These are phyloP conservation scores for Talaromyces sp. DNA, from an alignment of 2,329 filamentous ascomycete species.

Conservation along the genomic window DNA sequence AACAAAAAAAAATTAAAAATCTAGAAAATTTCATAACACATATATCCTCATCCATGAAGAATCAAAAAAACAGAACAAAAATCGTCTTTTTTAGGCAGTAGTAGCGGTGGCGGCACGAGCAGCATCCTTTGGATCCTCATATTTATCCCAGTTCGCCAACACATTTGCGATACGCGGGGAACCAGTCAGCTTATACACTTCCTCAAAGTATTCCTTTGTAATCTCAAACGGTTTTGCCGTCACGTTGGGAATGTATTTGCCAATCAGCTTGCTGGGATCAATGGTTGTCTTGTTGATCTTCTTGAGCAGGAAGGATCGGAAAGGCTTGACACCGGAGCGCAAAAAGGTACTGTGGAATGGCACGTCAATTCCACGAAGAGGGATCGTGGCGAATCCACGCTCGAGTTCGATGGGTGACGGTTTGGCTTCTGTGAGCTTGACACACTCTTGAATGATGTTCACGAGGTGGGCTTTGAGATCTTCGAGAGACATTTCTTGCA, in stretches of 20 bases:
- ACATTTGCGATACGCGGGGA: conserved; percentile 50
- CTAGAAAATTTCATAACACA: not conserved
- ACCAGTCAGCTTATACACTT: conserved; percentile 93
- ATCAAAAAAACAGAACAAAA: not conserved
- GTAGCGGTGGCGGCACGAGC: not conserved
- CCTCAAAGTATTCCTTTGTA: conserved; percentile 98
- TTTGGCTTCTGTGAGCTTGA: conserved; percentile 82
- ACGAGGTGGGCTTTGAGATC: conserved; percentile 85
- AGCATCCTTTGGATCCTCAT: conserved; percentile 36
- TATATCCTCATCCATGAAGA: not conserved
- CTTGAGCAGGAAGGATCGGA: conserved; percentile 96
- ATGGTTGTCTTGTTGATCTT: conserved; percentile 99
- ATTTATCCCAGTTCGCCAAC: conserved; percentile 80
- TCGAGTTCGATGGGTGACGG: conserved; percentile 81
- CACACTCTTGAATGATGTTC: conserved; percentile 84
- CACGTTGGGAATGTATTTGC: conserved; percentile 99
- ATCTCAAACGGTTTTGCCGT: conserved; percentile 92
- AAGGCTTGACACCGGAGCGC: conserved; percentile 96
- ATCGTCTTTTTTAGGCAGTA: not conserved
- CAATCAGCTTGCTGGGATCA: conserved; percentile 90
- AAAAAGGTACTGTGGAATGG: conserved; percentile 99
- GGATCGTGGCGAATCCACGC: conserved; percentile 94
- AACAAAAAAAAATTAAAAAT: not conserved
- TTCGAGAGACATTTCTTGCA: conserved; percentile 77
- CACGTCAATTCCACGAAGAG: conserved; percentile 93